These are phyloP conservation scores for Brassica cretica DNA, from an alignment of 345 rosid species.

Conservation along the genomic window DNA sequence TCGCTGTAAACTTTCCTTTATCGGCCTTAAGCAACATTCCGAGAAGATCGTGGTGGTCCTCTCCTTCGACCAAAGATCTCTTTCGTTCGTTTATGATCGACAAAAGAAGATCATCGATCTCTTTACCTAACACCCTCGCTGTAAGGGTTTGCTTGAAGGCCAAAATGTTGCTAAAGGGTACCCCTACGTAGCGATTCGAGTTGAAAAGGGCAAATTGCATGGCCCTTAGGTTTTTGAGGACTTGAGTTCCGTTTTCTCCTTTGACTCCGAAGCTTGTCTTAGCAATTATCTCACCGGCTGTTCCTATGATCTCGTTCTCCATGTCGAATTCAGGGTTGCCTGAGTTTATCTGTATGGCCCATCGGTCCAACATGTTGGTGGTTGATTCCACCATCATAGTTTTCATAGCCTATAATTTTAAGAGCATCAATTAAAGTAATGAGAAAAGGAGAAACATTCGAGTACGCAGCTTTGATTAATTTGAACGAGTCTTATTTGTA, in stretches of 20 bases:
- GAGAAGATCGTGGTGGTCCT: conserved; percentile 48
- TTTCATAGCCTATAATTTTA: conserved; percentile 33
- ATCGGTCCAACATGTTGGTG: conserved; percentile 64
- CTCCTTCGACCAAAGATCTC: conserved; percentile 16
- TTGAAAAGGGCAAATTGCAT: conserved; percentile 72
- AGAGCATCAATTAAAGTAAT: neutral
- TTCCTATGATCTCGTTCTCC: conserved; percentile 61
- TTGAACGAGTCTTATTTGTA: conserved; percentile 24
- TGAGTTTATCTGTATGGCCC: conserved; percentile 51
- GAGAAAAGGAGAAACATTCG: conserved; percentile 14
- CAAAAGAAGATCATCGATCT: conserved; percentile 61
- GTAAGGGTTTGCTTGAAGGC: conserved; percentile 50
- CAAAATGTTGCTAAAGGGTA: conserved; percentile 63
- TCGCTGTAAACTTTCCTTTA: conserved; percentile 44
- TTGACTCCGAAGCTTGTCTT: conserved; percentile 77
- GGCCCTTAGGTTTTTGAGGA: conserved; percentile 62
- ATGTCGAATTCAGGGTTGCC: conserved; percentile 62
- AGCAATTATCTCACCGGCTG: conserved; percentile 82
- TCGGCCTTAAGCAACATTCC: conserved; percentile 58
- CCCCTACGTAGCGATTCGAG: conserved; percentile 80
- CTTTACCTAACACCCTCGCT: conserved; percentile 62
- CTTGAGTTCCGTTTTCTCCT: conserved; percentile 53
- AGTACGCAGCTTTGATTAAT: conserved; percentile 7
- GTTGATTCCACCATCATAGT: conserved; percentile 65
- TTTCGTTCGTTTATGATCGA: conserved; percentile 56